These are phyloP conservation scores for Polygonum maritimum DNA, from an alignment of 148 eudicot species.

Conservation along the genomic window DNA sequence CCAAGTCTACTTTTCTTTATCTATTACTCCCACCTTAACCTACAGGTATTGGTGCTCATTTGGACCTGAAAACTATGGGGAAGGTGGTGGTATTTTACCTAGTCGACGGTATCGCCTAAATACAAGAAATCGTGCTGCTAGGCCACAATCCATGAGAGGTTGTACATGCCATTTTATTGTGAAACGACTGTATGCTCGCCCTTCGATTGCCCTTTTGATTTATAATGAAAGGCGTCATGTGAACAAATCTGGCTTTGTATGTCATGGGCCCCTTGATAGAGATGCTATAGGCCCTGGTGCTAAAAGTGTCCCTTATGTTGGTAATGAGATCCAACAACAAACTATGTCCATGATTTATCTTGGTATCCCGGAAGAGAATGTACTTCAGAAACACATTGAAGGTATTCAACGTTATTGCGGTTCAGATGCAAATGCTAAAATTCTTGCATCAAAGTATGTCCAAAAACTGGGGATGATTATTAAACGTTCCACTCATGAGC, in stretches of 20 bases:
- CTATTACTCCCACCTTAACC: not conserved
- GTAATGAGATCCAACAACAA: conserved; percentile 92
- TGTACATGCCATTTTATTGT: conserved; percentile 91
- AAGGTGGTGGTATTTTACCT: conserved; percentile 87
- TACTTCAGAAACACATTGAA: conserved; percentile 86
- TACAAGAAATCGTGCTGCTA: conserved; percentile 95
- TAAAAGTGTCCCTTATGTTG: conserved; percentile 65
- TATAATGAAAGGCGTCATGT: conserved; percentile 80
- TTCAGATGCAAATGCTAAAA: conserved; percentile 55
- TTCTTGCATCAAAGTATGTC: conserved; percentile 88
- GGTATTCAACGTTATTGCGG: conserved; percentile 79
- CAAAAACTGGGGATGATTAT: conserved; percentile 91
- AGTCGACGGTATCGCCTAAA: conserved; percentile 82
- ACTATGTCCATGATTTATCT: conserved; percentile 98
- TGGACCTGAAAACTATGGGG: conserved; percentile 99
- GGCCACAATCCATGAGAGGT: conserved; percentile 98
- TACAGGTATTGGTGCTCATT: conserved; percentile 98
- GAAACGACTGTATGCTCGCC: conserved; percentile 89
- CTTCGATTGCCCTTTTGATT: conserved; percentile 62
- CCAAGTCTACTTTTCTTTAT: not conserved
- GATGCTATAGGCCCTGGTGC: conserved; percentile 99
- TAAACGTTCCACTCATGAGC: conserved; percentile 77
- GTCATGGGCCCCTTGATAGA: conserved; percentile 92
- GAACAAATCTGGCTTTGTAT: conserved; percentile 79
- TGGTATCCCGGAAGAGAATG: conserved; percentile 90